Evolutionary conservation across 768 basidiomycete species (phyloP), one percentile per base, ranked within the genome.

Genomic region (Leccinum arenicola): DNA sequence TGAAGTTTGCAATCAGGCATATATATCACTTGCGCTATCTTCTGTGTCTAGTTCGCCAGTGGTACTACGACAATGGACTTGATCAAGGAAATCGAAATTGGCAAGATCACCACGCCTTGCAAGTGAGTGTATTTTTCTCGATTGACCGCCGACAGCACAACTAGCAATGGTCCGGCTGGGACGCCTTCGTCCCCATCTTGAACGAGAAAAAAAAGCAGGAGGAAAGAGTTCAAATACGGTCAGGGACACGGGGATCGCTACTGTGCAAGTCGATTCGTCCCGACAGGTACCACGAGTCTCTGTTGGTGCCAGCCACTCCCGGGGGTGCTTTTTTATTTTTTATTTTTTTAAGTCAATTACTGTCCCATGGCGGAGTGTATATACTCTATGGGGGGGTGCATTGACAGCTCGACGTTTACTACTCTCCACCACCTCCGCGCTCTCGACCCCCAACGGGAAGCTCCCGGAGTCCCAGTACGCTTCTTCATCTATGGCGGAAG

Each of bases 401-500:
- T 38, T 17, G 17, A 38, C 60, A 89, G 86, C 78, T 89, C 33
- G 87, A 89, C 62, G 74, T 88, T 0, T 89, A 88, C 68, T 88
- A 85, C 64, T 86, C 84, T 0, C 61, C 2, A 31, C 73, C 2
- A 50, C 68, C 6, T 58, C 66, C 11, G 58, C 61, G 21, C 62
- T 69, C 5, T 64, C 67, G 6, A 70, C 68, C 3, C 25, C 62
- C 11, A 54, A 58, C 19, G 65, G 65, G 23, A 73, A 70, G 53
- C 72, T 78, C 0, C 84, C 84, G 1, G 27, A 27, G 27, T 27
- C 27, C 27, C 23, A 27, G 74, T 88, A n/a, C 70, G 89, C 25
- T 80, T 89, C 69, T 88, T 82, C 70, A 61, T 83, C 43, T 89
- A 89, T 59, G 88, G 88, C 1, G 87, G 88, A 2, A 85, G 87